Evolutionary conservation across 805 yeast genomes (phyloP), one percentile per base, ranked within the genome.

Genomic region (Ogataea parapolymorpha): DNA sequence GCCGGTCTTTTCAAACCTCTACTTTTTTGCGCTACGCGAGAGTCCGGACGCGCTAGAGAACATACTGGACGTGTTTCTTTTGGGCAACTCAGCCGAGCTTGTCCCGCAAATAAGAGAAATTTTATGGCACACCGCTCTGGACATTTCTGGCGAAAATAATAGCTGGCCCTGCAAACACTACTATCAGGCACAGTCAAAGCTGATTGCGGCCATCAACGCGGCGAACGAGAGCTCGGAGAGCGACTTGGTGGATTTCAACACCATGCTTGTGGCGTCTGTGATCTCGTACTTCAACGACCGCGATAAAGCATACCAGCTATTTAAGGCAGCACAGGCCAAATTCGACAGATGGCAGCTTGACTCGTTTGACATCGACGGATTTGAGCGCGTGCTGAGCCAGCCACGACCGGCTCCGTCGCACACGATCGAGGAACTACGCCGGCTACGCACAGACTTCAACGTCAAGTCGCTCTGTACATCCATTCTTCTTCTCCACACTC

Each of bases 331-430:
- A 3, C 58, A 60, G 35, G 49, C 44, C 18, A 52, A 55, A 35
- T 61, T 62, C 37, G 62, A 61, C 36, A 53, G 49, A 33, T 61
- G 66, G 66, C 58, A 59, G 39, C 39, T 61, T 8, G 56, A 58
- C 27, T 53, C 55, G 22, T 61, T 61, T 35, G 56, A 61, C 37
- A 54, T 62, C n/a, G 60, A 54, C 15, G 60, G 59, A 3, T 61
- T 61, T 39, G 59, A 58, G 16, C 38, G 50, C n/a, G 52, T 56
- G 6, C 18, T 52, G n/a, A 28, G 29, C 2, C 36, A 38, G 14
- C 16, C n/a, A 22, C 18, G 14, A 5, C 11, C 44, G 13, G 10
- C 44, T 18, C 13, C n/a, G 30, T 44, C 23, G 22, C 25, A 17
- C 27, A 15, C 32, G 7, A 38, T 59, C 14, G 44, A 43, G 28